Conservation (phyloP, 805 yeast species). For the Spathaspora gorwiae region DNA sequence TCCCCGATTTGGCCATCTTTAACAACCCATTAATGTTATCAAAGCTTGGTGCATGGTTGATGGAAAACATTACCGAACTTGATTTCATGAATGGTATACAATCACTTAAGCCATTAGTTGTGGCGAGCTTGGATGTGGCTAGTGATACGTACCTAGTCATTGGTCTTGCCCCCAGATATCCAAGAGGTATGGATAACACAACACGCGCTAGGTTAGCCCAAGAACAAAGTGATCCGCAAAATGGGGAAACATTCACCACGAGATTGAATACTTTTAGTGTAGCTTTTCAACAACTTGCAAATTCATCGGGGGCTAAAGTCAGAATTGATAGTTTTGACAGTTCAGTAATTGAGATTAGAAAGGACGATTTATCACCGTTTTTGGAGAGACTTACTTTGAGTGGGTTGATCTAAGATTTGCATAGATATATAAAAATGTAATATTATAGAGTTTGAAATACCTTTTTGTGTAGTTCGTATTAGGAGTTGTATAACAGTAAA, state of each 20-base stretch:
- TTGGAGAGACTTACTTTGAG: slow-evolving; percentile 77
- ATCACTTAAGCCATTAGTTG: slow-evolving; percentile 67
- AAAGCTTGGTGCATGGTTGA: slow-evolving; percentile 84
- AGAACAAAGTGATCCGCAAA: slow-evolving; percentile 20
- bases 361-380: slow-evolving; percentile 84
- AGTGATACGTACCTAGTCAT: slow-evolving; percentile 81
- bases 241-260: slow-evolving; percentile 45
- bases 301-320: slow-evolving; percentile 79
- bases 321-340: slow-evolving; percentile 94
- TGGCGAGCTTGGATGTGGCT: slow-evolving; percentile 72
- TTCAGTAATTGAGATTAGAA: slow-evolving; percentile 82
- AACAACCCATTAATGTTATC: slow-evolving; percentile 82
- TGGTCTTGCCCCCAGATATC: slow-evolving; percentile 82
- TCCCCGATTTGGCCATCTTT: slow-evolving; percentile 74
- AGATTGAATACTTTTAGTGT: slow-evolving; percentile 76
- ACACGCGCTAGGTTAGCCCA: slow-evolving; percentile 30
- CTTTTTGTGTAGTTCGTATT: too few species aligned
- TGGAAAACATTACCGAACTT: slow-evolving; percentile 82
- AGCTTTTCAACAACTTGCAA: slow-evolving; percentile 87
- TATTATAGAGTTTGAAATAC: background rate
- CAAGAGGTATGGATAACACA: slow-evolving; percentile 39
- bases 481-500: too few species aligned
- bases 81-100: slow-evolving; percentile 43
- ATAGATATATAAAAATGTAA: background rate
- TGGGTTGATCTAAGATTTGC: slow-evolving; percentile 38